Conservation (phyloP, 495 filamentous ascomycete genomes). For the Penicillium riverlandense region DNA sequence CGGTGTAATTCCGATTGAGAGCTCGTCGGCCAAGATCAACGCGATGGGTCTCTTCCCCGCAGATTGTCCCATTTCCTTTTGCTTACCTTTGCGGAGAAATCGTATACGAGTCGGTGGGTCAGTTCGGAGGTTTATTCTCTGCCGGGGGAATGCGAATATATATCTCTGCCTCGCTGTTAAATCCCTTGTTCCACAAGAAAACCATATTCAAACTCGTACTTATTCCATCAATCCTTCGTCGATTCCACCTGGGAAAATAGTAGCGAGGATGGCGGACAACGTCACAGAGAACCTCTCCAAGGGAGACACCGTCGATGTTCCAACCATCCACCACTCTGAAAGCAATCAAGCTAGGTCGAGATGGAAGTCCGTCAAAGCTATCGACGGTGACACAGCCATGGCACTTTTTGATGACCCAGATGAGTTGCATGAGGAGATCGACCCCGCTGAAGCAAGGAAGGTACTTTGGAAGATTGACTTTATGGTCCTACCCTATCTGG, state of each 20-base stretch:
- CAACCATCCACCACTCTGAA: constrained; percentile 20
- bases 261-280: constrained; percentile 7
- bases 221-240: too few species aligned
- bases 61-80: neutral
- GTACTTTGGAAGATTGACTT: constrained; percentile 51
- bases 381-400: constrained; percentile 39
- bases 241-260: too few species aligned
- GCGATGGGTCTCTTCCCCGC: too few species aligned
- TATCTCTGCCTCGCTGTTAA: neutral
- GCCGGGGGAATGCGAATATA: neutral
- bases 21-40: constrained; percentile 12
- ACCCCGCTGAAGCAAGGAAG: constrained; percentile 39
- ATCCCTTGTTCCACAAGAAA: neutral
- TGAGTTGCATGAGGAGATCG: constrained; percentile 38
- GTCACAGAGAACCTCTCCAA: constrained; percentile 10
- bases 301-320: constrained; percentile 11
- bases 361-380: constrained; percentile 21
- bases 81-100: constrained; percentile 4
- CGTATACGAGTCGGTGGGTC: too few species aligned
- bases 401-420: constrained; percentile 34
- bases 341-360: constrained; percentile 11
- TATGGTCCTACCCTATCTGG: constrained; percentile 43
- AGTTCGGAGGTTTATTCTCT: too few species aligned
- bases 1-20: neutral
- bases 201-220: neutral